Conservation (phyloP, 768 basidiomycete genomes). For the Jaapia argillacea region DNA sequence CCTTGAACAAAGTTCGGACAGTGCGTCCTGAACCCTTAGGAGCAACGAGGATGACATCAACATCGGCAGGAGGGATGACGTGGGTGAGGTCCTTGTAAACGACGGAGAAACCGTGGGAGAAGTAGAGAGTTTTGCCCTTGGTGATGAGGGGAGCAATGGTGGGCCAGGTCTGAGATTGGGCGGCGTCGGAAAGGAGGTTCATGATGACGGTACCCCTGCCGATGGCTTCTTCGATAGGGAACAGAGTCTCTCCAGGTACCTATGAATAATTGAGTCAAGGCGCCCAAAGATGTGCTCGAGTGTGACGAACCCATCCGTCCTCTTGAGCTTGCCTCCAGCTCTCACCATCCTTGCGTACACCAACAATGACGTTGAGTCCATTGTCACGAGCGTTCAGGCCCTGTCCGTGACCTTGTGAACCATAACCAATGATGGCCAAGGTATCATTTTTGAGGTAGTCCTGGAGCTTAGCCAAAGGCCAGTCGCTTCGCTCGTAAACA, state of each 20-base stretch:
- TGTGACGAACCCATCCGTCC: constrained; percentile 82
- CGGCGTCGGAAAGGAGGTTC: constrained; percentile 98
- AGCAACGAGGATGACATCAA: constrained; percentile 98
- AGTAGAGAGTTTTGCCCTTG: constrained; percentile 99
- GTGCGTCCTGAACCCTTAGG: constrained; percentile 99
- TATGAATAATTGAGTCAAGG: constrained; percentile 17
- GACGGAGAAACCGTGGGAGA: constrained; percentile 99
- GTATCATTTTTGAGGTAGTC: constrained; percentile 99
- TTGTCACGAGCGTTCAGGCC: constrained; percentile 99
- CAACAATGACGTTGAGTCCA: constrained; percentile 95
- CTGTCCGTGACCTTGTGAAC: constrained; percentile 98
- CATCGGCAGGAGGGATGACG: constrained; percentile 83
- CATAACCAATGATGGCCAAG: constrained; percentile 97
- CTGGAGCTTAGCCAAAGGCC: constrained; percentile 96
- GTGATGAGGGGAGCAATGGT: constrained; percentile 88
- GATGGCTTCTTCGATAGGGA: constrained; percentile 98
- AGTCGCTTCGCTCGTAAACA: constrained; percentile 94
- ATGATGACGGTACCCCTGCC: constrained; percentile 96
- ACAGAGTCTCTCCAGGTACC: constrained; percentile 96
- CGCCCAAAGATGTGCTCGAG: background rate
- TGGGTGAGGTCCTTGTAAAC: constrained; percentile 97
- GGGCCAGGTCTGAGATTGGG: constrained; percentile 96
- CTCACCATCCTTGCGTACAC: constrained; percentile 95
- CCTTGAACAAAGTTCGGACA: constrained; percentile 99
- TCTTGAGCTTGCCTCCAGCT: constrained; percentile 93